A percentile compares a stretch with the other conserved stretches of the same genome.
These are phyloP conservation scores for Calophaca sinica DNA, from an alignment of 306 rosid species.

Conservation along the genomic window DNA sequence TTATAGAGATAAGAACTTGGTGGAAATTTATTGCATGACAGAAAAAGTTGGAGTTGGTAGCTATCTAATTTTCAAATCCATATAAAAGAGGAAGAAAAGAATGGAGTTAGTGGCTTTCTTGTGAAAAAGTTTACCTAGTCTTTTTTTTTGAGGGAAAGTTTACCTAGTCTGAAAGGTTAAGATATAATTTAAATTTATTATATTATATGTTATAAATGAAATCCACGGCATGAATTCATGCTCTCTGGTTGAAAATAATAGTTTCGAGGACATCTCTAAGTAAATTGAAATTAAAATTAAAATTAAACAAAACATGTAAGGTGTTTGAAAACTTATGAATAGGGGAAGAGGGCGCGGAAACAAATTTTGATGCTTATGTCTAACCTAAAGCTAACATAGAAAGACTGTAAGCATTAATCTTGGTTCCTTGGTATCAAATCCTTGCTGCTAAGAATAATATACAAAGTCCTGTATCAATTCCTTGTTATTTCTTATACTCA, in stretches of 20 bases:
- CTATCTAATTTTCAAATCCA: slow-evolving; percentile 42
- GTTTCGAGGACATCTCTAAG: not conserved
- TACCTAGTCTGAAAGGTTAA: not conserved
- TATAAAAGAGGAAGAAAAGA: not conserved
- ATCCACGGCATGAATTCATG: not conserved
- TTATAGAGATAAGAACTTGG: slow-evolving; percentile 49
- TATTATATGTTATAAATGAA: not conserved
- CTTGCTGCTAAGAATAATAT: too few species aligned
- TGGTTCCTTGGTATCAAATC: too few species aligned
- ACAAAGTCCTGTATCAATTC: too few species aligned
- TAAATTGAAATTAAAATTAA: not conserved
- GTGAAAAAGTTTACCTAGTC: not conserved
- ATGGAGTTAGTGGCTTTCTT: slow-evolving; percentile 50
- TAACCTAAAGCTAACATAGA: too few species aligned
- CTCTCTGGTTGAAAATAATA: too few species aligned
- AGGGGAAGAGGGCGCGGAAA: too few species aligned
- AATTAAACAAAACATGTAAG: not conserved
- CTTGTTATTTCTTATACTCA: too few species aligned
- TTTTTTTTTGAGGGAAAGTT: not conserved
- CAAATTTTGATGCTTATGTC: too few species aligned
- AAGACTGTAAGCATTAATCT: too few species aligned
- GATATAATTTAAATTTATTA: slow-evolving; percentile 13
- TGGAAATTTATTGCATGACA: slow-evolving; percentile 18
- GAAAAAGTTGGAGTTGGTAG: slow-evolving; percentile 62
- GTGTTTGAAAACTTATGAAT: not conserved